phyloP scores from a whole-genome alignment of 2,329 filamentous ascomycete species.

The Fusarium citri region DNA sequence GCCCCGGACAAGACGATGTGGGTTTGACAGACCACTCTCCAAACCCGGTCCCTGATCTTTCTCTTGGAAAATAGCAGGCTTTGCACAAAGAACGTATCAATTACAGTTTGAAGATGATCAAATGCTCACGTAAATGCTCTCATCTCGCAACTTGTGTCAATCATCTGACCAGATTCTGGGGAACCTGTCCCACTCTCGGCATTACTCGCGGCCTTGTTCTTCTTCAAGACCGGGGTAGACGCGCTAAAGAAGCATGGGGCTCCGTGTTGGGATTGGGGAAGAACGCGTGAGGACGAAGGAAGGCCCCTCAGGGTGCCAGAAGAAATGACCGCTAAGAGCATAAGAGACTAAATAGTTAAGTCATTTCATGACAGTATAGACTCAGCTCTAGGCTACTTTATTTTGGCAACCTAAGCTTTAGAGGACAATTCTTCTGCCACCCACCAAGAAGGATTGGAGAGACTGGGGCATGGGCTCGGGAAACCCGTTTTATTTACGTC shows the following conservation, averaged over 20 bases:
- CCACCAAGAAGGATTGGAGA: too few relatives aligned
- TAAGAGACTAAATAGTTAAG: too few relatives aligned
- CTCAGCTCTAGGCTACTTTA: too few relatives aligned
- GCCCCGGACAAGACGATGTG: background rate
- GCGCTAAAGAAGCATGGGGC: background rate
- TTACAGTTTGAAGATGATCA: background rate
- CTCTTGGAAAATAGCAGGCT: background rate
- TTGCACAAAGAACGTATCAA: background rate
- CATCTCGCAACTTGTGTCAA: background rate
- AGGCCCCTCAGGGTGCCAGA: too few relatives aligned
- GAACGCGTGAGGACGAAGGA: background rate
- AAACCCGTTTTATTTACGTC: background rate
- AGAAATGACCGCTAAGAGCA: too few relatives aligned
- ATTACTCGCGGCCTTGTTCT: slow-evolving; percentile 2
- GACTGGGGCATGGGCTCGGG: background rate
- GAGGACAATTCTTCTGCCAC: too few relatives aligned
- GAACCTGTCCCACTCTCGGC: background rate
- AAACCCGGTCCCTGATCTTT: background rate
- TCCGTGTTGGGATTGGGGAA: background rate
- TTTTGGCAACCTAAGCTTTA: too few relatives aligned
- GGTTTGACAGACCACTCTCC: background rate
- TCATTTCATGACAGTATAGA: too few relatives aligned
- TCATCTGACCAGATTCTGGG: slow-evolving; percentile 1
- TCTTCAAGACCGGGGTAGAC: background rate
- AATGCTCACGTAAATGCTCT: background rate